Base-by-base conservation (phyloP, 352 stramenopile genomes). In the Plasmopara viticola region DNA sequence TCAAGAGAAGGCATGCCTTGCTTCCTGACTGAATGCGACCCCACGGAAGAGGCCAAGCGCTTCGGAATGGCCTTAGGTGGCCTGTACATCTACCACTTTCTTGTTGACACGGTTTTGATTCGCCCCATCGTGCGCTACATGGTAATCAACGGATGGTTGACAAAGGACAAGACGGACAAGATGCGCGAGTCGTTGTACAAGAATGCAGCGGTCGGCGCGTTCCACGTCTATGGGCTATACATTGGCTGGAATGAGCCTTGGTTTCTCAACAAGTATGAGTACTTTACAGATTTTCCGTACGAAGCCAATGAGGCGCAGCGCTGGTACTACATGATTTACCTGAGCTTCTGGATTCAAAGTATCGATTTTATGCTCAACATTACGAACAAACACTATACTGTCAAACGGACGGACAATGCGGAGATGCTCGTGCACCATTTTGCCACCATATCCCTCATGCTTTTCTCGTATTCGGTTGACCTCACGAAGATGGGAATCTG, bases 261-360 rank as follows among this genome's bases (percentile, higher is more conserved):
- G 80, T 90, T 83, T 50, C 73, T 90, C 54, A 78, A 84, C 60
- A 79, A 78, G 56, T 63, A 73, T 17, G 65, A 65, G 28, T 90
- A 88, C 64, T 90, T 83, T 44, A 66, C 59, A 33, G 65, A 68
- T 13, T 90, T 73, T 50, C 80, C 80, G 41, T 69, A 63, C 38
- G 41, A 50, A 17, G 45, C 74, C 39, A 69, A 60, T 34, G 80
- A 90, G 68, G 29, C 38, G 9, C 58, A 82, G 52, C 75, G 73
- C 59, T 90, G 80, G 80, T 86, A 90, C 74, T 90, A 90, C 66
- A 88, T 88, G 77, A 74, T 88, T 60, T 90, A 90, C 68, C 68
- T 89, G 44, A 62, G 70, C 56, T 90, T 84, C 59, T 90, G 80
- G 80, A 52, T 90, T 58, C 80, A 90, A 65, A 80, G 77, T 61